Percentiles rank a stretch among this genome's conserved stretches.
These are phyloP conservation scores for Yamadazyma atlantica DNA, from an alignment of 1,139 yeast genomes.

Conservation along the genomic window DNA sequence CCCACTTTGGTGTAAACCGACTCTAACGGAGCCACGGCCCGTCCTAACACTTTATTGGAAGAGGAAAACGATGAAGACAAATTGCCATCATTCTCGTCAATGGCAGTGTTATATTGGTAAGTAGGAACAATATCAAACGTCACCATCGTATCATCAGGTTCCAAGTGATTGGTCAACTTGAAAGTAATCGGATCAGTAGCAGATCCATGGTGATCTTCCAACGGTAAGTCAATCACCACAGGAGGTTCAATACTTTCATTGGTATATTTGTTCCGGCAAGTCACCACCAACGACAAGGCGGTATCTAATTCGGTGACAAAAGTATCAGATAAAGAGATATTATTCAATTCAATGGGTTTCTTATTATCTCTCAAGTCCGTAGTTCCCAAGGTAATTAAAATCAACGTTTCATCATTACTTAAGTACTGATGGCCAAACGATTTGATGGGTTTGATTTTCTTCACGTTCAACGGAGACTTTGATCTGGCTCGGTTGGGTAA, in stretches of 20 bases:
- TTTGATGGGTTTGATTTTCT: constrained; percentile 55
- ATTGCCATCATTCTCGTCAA: constrained; percentile 9
- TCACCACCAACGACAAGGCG: constrained; percentile 75
- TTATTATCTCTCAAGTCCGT: constrained; percentile 67
- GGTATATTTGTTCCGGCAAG: constrained; percentile 47
- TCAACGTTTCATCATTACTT: constrained; percentile 59
- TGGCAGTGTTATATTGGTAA: constrained; percentile 45
- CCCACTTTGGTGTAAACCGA: constrained; percentile 72
- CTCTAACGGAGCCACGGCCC: constrained; percentile 79
- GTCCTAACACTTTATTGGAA: constrained; percentile 54
- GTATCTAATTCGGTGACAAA: constrained; percentile 85
- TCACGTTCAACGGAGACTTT: constrained; percentile 28
- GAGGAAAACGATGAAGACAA: constrained; percentile 10
- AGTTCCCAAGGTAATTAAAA: constrained; percentile 82
- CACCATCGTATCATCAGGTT: constrained; percentile 57
- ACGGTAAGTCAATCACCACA: constrained; percentile 73
- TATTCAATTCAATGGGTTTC: constrained; percentile 68
- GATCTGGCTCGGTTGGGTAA: constrained; percentile 26
- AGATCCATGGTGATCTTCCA: constrained; percentile 74
- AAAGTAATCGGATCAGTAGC: constrained; percentile 84
- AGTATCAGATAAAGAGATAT: constrained; percentile 58
- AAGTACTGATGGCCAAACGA: constrained; percentile 86
- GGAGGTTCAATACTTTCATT: constrained; percentile 60
- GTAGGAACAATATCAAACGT: constrained; percentile 94
- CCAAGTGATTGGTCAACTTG: constrained; percentile 51